Evolutionary conservation across 345 rosid genomes (phyloP).

Genomic region (Raphanus sativus): DNA sequence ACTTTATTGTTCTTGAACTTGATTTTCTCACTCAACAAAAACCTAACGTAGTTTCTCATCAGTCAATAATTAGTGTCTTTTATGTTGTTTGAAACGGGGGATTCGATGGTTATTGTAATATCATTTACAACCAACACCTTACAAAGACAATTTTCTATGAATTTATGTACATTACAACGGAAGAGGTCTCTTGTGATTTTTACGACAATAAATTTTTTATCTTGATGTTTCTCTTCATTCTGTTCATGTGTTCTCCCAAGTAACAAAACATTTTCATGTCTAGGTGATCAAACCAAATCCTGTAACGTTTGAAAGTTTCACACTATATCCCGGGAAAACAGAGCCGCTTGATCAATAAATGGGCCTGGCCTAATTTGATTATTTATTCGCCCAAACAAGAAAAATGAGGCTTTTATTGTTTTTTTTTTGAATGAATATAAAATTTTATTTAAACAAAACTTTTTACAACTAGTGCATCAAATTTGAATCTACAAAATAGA

Average conservation of each 20-base stretch:
- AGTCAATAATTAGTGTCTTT: background rate
- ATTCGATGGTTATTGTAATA: background rate
- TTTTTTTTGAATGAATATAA: no score
- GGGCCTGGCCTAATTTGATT: constrained; percentile 13
- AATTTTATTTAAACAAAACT: no score
- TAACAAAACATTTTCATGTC: background rate
- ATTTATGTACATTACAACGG: constrained; percentile 12
- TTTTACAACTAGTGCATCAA: no score
- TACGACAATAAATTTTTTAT: no score
- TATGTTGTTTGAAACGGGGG: background rate
- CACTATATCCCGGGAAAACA: background rate
- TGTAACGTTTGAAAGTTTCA: background rate
- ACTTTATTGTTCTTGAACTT: constrained; percentile 45
- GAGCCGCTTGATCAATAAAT: background rate
- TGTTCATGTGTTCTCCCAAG: no score
- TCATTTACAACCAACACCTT: constrained; percentile 5
- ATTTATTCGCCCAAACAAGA: background rate
- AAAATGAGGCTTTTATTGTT: background rate
- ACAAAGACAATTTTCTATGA: background rate
- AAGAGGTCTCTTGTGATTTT: background rate
- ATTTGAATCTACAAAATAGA: no score
- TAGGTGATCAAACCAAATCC: background rate
- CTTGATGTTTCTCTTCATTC: no score
- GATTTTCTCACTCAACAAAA: no score
- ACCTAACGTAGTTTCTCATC: constrained; percentile 1